Conservation (phyloP, 106 monocot genomes). For the Dendrobium nobile region DNA sequence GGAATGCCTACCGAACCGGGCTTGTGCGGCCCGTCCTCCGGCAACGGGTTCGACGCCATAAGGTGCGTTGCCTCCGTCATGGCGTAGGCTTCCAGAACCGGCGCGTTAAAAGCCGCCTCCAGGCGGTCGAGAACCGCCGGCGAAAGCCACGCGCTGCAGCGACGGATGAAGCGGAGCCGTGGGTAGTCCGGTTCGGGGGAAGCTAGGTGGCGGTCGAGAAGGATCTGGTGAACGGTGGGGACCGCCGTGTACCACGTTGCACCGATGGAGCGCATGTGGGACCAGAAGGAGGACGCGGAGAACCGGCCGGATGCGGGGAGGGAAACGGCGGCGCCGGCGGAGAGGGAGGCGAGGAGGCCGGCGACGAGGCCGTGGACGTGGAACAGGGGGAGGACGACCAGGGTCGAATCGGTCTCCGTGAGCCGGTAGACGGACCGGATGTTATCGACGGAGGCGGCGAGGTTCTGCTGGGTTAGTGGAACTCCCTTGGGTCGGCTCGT, state of each 20-base stretch:
- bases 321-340: conserved; percentile 44
- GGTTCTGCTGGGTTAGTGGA: conserved; percentile 74
- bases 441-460: conserved; percentile 66
- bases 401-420: conserved; percentile 60
- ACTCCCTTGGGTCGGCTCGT: conserved; percentile 96
- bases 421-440: conserved; percentile 67
- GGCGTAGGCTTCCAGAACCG: conserved; percentile 92
- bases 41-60: conserved; percentile 81
- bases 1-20: conserved; percentile 72
- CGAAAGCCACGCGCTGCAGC: conserved; percentile 90
- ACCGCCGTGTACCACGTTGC: conserved; percentile 99
- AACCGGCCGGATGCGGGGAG: conserved; percentile 72
- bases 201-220: conserved; percentile 78
- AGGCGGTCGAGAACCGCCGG: conserved; percentile 52
- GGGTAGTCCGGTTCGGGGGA: conserved; percentile 60
- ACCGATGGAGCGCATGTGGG: conserved; percentile 47
- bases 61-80: conserved; percentile 95
- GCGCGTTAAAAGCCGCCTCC: conserved; percentile 62
- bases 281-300: conserved; percentile 89
- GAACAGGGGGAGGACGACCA: conserved; percentile 82
- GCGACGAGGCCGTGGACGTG: conserved; percentile 94
- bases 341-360: conserved; percentile 58
- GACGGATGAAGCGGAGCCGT: conserved; percentile 79
- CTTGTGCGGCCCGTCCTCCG: conserved; percentile 60
- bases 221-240: conserved; percentile 92